These are phyloP conservation scores for Diaporthe amygdali DNA, from an alignment of 2,329 filamentous ascomycete species.

Conservation along the genomic window DNA sequence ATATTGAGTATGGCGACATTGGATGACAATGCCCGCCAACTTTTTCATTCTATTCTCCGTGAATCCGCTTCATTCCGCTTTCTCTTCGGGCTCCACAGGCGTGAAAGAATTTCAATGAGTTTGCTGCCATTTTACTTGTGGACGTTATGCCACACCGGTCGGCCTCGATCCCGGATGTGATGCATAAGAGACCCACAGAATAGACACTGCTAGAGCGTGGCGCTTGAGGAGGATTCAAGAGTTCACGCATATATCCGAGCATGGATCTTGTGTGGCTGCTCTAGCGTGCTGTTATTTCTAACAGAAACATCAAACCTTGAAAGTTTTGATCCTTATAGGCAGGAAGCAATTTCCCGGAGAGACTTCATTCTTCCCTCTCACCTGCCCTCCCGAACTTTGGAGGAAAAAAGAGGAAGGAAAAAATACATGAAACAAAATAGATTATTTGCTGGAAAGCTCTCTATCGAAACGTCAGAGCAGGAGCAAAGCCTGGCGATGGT, in stretches of 20 bases:
- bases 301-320: not conserved
- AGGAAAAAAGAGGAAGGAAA: too few relatives aligned
- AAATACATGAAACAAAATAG: too few relatives aligned
- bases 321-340: not conserved
- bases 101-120: not conserved
- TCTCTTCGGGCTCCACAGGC: not conserved
- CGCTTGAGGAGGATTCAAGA: not conserved
- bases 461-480: not conserved
- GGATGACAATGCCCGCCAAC: not conserved
- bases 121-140: not conserved
- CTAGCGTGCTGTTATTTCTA: not conserved
- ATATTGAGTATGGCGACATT: not conserved
- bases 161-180: not conserved
- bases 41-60: not conserved
- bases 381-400: too few relatives aligned
- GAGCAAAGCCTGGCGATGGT: not conserved
- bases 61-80: not conserved
- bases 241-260: not conserved
- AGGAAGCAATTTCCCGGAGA: not conserved
- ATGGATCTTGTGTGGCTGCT: not conserved
- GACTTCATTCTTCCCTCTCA: not conserved
- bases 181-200: not conserved
- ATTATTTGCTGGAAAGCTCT: accelerated
- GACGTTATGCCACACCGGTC: conserved; percentile 7
- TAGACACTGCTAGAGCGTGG: too few relatives aligned